Conservation (phyloP, 2,329 filamentous ascomycete genomes). For the Alternaria sp. region DNA sequence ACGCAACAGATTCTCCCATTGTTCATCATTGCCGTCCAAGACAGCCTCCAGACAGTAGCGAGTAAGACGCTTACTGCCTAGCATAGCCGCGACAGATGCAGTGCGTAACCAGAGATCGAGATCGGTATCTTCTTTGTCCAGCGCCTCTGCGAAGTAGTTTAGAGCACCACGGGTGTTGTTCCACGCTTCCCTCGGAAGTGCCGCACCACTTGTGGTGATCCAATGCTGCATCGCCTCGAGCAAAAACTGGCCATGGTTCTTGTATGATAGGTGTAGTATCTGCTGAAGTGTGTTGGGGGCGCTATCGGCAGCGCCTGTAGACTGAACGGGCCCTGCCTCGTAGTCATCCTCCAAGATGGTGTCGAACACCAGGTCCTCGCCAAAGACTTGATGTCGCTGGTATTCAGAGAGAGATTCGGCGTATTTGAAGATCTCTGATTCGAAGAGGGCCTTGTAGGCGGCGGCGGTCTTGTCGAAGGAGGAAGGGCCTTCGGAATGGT, state of each 20-base stretch:
- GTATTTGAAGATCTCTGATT: conserved; percentile 93
- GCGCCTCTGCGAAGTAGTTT: conserved; percentile 66
- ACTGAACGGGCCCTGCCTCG: conserved; percentile 54
- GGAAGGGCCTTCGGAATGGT: conserved; percentile 84
- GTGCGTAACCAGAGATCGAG: conserved; percentile 70
- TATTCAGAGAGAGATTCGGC: conserved; percentile 88
- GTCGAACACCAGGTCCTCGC: conserved; percentile 55
- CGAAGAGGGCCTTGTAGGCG: conserved; percentile 85
- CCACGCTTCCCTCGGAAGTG: conserved; percentile 47
- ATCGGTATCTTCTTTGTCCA: conserved; percentile 72
- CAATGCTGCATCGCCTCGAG: conserved; percentile 76
- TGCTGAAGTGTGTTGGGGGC: conserved; percentile 84
- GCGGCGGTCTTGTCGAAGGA: conserved; percentile 79
- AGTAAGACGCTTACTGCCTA: conserved; percentile 66
- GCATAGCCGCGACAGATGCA: conserved; percentile 64
- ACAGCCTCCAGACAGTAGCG: conserved; percentile 72
- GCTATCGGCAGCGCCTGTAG: conserved; percentile 72
- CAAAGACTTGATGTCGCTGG: conserved; percentile 70
- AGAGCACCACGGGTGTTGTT: conserved; percentile 50
- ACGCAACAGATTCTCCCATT: conserved; percentile 61
- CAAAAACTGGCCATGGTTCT: conserved; percentile 92
- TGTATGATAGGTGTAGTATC: conserved; percentile 91
- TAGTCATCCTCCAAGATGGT: conserved; percentile 51
- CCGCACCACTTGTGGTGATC: conserved; percentile 39
- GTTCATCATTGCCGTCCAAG: conserved; percentile 68